phyloP scores from a whole-genome alignment of 352 stramenopile genomes.

The Phytophthora fragariae region DNA sequence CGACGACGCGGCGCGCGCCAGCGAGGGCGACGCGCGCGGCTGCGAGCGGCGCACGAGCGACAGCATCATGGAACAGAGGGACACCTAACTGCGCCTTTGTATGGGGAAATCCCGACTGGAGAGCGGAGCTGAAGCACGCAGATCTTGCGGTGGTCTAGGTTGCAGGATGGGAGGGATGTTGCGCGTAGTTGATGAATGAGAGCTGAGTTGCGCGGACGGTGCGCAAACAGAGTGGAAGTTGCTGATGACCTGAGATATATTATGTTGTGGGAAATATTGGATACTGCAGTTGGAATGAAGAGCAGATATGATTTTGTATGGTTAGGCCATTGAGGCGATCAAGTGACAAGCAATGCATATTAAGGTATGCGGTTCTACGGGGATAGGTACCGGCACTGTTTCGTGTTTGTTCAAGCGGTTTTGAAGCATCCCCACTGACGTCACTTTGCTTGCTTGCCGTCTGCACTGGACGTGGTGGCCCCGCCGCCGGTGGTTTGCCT shows the following conservation, averaged over 20 bases:
- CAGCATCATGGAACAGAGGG: conserved; percentile 32
- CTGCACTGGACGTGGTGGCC: neutral
- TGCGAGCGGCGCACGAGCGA: conserved; percentile 32
- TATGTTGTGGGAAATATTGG: no score
- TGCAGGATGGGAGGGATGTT: neutral
- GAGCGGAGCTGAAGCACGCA: neutral
- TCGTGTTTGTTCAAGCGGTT: conserved; percentile 3
- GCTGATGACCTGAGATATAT: neutral
- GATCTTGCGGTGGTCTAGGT: neutral
- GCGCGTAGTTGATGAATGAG: neutral
- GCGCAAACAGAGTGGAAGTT: neutral
- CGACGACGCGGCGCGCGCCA: conserved; percentile 51
- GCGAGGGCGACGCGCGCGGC: conserved; percentile 23
- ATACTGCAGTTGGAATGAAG: no score
- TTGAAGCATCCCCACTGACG: neutral
- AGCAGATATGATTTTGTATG: no score
- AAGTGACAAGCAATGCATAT: neutral
- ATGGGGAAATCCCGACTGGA: neutral
- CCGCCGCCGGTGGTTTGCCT: neutral
- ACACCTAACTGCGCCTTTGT: neutral
- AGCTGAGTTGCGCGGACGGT: neutral
- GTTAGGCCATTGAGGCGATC: neutral
- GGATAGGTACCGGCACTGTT: neutral
- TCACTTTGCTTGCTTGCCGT: neutral
- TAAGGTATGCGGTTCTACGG: neutral